Evolutionary conservation across 2,329 filamentous ascomycete species (phyloP), one percentile per base, ranked within the genome.

Genomic region (Fusarium guadeloupense): DNA sequence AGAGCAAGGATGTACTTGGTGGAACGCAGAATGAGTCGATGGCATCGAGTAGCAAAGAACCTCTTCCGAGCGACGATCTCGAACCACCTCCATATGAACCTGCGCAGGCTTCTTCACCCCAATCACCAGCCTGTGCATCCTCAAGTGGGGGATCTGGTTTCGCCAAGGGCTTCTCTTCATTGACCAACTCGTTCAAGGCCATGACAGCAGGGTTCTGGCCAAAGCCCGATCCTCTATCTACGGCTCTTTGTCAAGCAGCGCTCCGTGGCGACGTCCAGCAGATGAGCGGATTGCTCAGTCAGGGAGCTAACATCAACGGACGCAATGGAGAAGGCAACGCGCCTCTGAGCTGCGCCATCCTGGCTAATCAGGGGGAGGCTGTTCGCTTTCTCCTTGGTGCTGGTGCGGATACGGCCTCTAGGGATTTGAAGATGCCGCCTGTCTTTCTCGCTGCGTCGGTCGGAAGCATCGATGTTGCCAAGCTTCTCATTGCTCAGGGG

Each of bases 151-250:
- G 47, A 5, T 68, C 59, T 2, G 45, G 51, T 1, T 62, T 72
- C 13, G 34, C 65, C 2, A 67, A 66, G 17, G 61, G 68, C 1
- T 19, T 73, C 20, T 72, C 71, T 2, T 74, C 73, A 1, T 20
- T 78, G 20, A 71, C 71, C 3, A 68, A 72, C 19, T 72, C 74
- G 0, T 74, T 76, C 63, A 76, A 74, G 17, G 75, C 74, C 10
- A 69, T 77, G 52, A 74, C 75, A 1, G 59, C 72, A 7, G 61
- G 60, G 8, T 56, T 78, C 6, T 63, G 68, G 20, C 28, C 74
- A 0, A 76, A 75, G n/a, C 74, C 76, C 0, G 75, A 76, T 13
- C 76, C 75, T 2, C 54, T 78, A 4, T 75, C 75, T 1, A 72
- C 73, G 1, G 74, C 75, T 1, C 70, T 77, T 16, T 77, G 75